phyloP scores from a whole-genome alignment of 495 filamentous ascomycete genomes.

The Daldinia vernicosa region DNA sequence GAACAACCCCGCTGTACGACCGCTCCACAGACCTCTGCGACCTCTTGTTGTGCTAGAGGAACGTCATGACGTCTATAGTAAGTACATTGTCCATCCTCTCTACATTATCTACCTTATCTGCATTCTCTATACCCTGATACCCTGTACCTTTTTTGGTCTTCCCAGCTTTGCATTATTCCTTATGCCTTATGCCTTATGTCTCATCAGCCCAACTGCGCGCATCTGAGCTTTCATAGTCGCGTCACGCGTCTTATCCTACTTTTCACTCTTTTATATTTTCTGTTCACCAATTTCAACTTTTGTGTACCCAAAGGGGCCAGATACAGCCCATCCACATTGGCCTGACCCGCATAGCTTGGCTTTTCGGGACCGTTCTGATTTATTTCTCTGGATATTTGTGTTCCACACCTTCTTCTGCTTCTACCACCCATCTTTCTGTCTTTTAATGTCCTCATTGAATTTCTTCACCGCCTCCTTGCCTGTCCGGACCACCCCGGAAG shows the following conservation, averaged over 20 bases:
- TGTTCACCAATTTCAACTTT: slow-evolving; percentile 20
- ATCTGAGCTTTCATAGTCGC: slow-evolving; percentile 8
- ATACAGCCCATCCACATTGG: slow-evolving; percentile 26
- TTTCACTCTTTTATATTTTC: neutral
- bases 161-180: slow-evolving; percentile 13
- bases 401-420: slow-evolving; percentile 32
- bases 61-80: slow-evolving; percentile 59
- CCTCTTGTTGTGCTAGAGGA: slow-evolving; percentile 16
- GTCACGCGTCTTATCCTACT: slow-evolving; percentile 21
- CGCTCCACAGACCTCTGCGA: slow-evolving; percentile 28
- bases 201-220: slow-evolving; percentile 12
- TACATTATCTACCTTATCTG: too few relatives aligned
- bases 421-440: slow-evolving; percentile 14
- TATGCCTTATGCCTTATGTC: neutral
- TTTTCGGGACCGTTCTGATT: slow-evolving; percentile 19
- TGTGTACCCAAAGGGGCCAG: slow-evolving; percentile 11
- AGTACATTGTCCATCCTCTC: slow-evolving; percentile 39
- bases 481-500: slow-evolving; percentile 41
- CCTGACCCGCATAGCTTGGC: slow-evolving; percentile 36
- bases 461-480: slow-evolving; percentile 43
- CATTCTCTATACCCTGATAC: too few relatives aligned
- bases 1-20: slow-evolving; percentile 37
- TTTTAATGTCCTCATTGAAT: slow-evolving; percentile 16
- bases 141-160: neutral
- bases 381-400: slow-evolving; percentile 25